Percentiles rank a stretch among this genome's conserved stretches.
Evolutionary conservation across 495 filamentous ascomycete genomes (phyloP).

Genomic region (Echria macrotheca): DNA sequence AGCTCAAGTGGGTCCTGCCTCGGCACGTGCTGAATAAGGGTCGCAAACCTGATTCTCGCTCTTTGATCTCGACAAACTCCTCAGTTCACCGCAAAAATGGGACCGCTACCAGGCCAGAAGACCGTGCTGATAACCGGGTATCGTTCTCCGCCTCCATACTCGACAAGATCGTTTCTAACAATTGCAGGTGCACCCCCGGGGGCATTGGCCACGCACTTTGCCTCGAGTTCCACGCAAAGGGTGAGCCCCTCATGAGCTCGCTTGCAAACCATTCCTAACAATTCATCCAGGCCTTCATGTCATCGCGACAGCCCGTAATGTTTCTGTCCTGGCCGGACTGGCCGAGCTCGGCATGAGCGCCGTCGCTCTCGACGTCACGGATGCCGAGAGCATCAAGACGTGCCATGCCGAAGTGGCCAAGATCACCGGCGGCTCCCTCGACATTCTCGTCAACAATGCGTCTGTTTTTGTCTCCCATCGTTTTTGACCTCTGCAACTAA

Average conservation of each 20-base stretch:
- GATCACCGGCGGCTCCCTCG: slow-evolving; percentile 53
- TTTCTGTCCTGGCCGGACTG: slow-evolving; percentile 39
- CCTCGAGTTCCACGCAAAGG: slow-evolving; percentile 45
- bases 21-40: too few relatives aligned
- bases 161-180: slow-evolving; percentile 1
- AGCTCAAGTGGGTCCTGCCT: too few relatives aligned
- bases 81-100: slow-evolving; percentile 15
- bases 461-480: slow-evolving; percentile 19
- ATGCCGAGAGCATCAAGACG: slow-evolving; percentile 42
- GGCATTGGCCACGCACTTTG: slow-evolving; percentile 49
- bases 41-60: too few relatives aligned
- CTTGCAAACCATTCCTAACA: background rate
- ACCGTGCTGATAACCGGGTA: slow-evolving; percentile 50
- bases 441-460: slow-evolving; percentile 66
- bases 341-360: slow-evolving; percentile 43
- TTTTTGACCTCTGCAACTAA: too few relatives aligned
- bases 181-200: slow-evolving; percentile 45
- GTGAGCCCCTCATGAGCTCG: slow-evolving; percentile 15
- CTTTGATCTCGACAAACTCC: too few relatives aligned
- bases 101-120: slow-evolving; percentile 36
- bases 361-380: slow-evolving; percentile 46
- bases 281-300: slow-evolving; percentile 41
- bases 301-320: slow-evolving; percentile 49
- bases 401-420: slow-evolving; percentile 41
- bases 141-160: slow-evolving; percentile 1